A percentile compares a stretch with the other conserved stretches of the same genome.
phyloP scores from a whole-genome alignment of 179 eudicot species.

The Spinacia oleracea region DNA sequence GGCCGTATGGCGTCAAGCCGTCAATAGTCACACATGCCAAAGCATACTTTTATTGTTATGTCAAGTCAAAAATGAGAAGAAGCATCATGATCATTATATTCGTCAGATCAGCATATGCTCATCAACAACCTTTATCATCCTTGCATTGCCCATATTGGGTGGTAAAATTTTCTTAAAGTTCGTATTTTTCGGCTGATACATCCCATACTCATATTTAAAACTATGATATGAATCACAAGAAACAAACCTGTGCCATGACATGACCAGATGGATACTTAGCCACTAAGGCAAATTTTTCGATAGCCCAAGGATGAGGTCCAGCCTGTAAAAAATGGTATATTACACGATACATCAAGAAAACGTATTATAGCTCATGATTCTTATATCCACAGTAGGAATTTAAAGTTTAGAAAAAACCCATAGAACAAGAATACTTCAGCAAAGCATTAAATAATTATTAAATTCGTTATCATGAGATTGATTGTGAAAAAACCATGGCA shows the following conservation, averaged over 20 bases:
- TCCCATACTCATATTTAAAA: neutral
- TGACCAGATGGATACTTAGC: slow-evolving; percentile 92
- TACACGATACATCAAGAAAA: neutral
- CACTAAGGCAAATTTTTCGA: slow-evolving; percentile 76
- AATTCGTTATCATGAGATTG: neutral
- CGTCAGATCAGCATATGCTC: neutral
- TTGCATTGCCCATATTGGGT: neutral
- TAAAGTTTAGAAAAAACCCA: neutral
- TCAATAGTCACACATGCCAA: neutral
- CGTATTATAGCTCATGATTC: neutral
- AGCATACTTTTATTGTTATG: neutral
- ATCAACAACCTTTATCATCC: neutral
- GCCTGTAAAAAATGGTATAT: slow-evolving; percentile 46
- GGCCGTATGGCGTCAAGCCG: too few species aligned
- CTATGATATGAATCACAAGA: neutral
- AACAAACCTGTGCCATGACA: slow-evolving; percentile 69
- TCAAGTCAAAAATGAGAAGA: neutral
- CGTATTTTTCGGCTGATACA: neutral
- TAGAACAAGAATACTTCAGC: neutral
- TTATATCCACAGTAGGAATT: slow-evolving; percentile 6
- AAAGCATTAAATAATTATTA: neutral
- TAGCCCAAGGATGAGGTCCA: slow-evolving; percentile 92
- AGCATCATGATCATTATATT: neutral
- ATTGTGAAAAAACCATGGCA: neutral
- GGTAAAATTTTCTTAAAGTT: neutral